Evolutionary conservation across 2,329 filamentous ascomycete genomes (phyloP).

Genomic region (Lachnellula arida): DNA sequence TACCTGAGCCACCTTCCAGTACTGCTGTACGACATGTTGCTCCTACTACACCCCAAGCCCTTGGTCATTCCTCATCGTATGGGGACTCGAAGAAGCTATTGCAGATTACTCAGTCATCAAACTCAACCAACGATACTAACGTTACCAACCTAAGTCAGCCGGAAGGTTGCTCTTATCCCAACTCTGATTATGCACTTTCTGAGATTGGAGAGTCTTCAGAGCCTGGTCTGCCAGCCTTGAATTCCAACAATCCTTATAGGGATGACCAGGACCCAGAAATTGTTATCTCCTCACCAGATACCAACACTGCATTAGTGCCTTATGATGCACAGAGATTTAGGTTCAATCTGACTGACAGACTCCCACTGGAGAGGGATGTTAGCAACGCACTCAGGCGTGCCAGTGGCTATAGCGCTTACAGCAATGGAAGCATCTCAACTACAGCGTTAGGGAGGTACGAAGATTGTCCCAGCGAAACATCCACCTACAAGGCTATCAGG

Average conservation of each 20-base stretch:
- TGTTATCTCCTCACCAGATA: slow-evolving; percentile 11
- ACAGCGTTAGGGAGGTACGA: slow-evolving; percentile 11
- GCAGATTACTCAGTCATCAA: slow-evolving; percentile 11
- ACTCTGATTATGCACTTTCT: not conserved
- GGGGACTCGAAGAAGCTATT: slow-evolving; percentile 19
- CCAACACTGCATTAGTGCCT: not conserved
- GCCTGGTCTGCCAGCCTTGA: slow-evolving; percentile 1
- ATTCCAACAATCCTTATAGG: slow-evolving; percentile 5
- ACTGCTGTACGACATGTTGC: not conserved
- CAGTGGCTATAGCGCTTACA: slow-evolving; percentile 25
- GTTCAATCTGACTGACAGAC: slow-evolving; percentile 5
- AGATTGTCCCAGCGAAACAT: slow-evolving; percentile 5
- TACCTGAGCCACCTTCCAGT: slow-evolving; percentile 7
- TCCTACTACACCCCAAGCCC: slow-evolving; percentile 7
- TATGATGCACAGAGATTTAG: slow-evolving; percentile 2
- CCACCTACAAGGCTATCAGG: slow-evolving; percentile 7
- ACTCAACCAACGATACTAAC: not conserved
- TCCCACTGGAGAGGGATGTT: slow-evolving; percentile 28
- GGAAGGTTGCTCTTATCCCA: not conserved
- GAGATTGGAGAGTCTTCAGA: slow-evolving; percentile 2
- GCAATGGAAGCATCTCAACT: slow-evolving; percentile 21
- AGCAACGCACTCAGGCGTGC: slow-evolving; percentile 27
- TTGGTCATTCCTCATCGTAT: slow-evolving; percentile 16
- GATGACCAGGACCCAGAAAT: slow-evolving; percentile 4
- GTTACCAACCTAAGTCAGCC: not conserved